Evolutionary conservation across 208 protist genomes (phyloP), one percentile per base, ranked within the genome.

Genomic region (Endotrypanum monterogeii): DNA sequence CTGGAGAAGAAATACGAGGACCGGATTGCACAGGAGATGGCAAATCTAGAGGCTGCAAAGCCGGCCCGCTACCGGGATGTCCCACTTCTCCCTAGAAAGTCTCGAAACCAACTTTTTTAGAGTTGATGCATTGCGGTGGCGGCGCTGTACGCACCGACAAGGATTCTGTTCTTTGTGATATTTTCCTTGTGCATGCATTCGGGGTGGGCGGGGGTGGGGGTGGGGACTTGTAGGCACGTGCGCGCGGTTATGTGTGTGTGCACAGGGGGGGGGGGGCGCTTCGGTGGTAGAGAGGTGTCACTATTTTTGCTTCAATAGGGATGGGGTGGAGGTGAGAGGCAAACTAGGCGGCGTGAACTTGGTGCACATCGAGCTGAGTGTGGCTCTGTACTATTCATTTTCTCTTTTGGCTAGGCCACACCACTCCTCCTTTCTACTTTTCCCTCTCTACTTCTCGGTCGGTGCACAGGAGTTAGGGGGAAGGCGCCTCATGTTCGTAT

Each of bases 11-110:
- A 82, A 58, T 89, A 91, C 71, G 73, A 83, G 44, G 89, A 94
- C 16, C 77, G 89, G 35, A 92, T 96, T 30, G 83, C 80, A 28
- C 44, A 48, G 48, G 92, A 96, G 78, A 84, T 96, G 80, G 85
- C 85, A 1, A 89, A 89, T 60, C 76, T 96, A 8, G 92, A 96
- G 69, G 82, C 80, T 1, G 92, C 92, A 28, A 92, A 90, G 76
- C 92, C 92, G 35, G 78, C 76, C 41, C 88, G 89, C 14, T 96
- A 93, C 87, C 73, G 80, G 20, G 58, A 90, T 61, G 88, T 96
- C 9, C 89, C 89, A 37, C 82, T 96, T 25, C 76, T 94, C 51
- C 85, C 88, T 25, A 66, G 79, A 1, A 68, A 74, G 51, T 76
- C 63, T 7, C 80, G 88, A 18, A 82, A 85, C 41, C 65, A 79